Base-by-base conservation (phyloP, 192 early-diverging fungal species). In the Allomyces macrogynus region DNA sequence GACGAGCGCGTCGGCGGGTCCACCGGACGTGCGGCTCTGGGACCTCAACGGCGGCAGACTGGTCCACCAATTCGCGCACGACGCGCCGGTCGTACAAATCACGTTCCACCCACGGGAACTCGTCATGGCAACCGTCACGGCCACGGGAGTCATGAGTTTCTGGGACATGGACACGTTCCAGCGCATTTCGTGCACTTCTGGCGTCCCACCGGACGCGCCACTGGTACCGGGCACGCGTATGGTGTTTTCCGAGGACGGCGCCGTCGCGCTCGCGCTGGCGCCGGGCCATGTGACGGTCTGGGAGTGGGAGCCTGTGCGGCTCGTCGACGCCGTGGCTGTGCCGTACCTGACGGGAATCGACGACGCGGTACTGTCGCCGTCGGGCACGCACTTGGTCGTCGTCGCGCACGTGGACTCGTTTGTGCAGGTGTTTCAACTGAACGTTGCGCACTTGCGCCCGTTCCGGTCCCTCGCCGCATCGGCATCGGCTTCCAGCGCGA, bases 1-100 rank as follows among this genome's bases (percentile, higher is more conserved):
- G 16, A 43, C 40, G 16, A 64, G 65, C 24, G 42, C 49, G 22
- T 23, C 27, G 5, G 18, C 43, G 43, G 49, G 24, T 8, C 27
- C 67, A 12, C 65, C 61, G 16, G 61, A 67, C 24, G 67, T 66
- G 24, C 4, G 65, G 65, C 26, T 68, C 8, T 68, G 67, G 67
- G 67, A 68, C 60, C 44, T 68, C 65, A 68, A 65, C 14, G 67
- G 65, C 23, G 67, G 67, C 62, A n/a, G 65, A 5, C 42, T 68
- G 27, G 26, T 68, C 43, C 62, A 64, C 27, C 44, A 42, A 7
- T 68, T 65, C 65, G 23, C 24, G 25, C 65, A 67, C 7, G 24
- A 67, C 20, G 64, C 43, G 24, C 22, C 40, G 22, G 23, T 26
- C 40, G 27, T 42, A 0, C 49, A 57, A 57, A 57, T 57, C 49